phyloP scores from a whole-genome alignment of 495 filamentous ascomycete species.

The Neurospora sublineolata region DNA sequence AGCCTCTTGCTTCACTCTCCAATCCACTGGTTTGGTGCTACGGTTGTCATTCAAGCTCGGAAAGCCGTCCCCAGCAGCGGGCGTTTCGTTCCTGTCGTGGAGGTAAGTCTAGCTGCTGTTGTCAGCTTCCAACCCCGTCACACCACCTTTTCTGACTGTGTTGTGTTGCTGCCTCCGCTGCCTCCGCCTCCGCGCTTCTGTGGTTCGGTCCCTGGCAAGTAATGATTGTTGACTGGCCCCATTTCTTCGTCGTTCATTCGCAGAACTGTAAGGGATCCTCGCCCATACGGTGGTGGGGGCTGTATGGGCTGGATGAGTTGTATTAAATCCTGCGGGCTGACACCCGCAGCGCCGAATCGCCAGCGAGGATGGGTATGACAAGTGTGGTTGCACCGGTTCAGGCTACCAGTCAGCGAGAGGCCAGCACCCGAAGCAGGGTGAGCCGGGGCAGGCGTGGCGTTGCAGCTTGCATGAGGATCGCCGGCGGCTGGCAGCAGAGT shows the following conservation, averaged over 20 bases:
- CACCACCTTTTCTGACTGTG: neutral
- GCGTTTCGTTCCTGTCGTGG: neutral
- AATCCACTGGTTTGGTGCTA: neutral
- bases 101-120: neutral
- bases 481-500: neutral
- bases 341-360: neutral
- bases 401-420: neutral
- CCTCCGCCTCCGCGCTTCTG: neutral
- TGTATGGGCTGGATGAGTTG: neutral
- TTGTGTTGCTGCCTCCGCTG: neutral
- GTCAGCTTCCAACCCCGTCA: neutral
- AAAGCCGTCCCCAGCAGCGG: neutral
- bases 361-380: neutral
- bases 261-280: neutral
- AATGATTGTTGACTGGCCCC: neutral
- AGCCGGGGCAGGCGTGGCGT: neutral
- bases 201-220: neutral
- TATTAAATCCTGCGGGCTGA: neutral
- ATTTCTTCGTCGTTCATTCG: neutral
- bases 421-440: neutral
- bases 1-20: neutral
- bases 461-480: neutral
- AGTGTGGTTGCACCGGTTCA: neutral
- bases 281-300: neutral
- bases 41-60: neutral